Evolutionary conservation across 2,329 filamentous ascomycete species (phyloP), one percentile per base, ranked within the genome.

Genomic region (Paradendryphiella salina): DNA sequence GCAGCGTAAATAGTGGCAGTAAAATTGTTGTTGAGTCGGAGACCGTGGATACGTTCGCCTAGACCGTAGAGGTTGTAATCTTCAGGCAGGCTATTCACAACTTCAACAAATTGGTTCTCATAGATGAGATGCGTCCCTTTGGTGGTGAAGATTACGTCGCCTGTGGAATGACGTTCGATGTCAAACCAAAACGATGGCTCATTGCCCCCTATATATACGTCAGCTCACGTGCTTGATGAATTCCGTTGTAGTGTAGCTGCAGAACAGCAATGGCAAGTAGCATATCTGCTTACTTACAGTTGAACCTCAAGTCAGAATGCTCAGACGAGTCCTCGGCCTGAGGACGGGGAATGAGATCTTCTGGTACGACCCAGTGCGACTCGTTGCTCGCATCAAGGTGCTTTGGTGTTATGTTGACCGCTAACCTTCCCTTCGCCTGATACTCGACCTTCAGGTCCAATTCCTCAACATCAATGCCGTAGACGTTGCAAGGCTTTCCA

Each of bases 91-190:
- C 78, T 67, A 14, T 85, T 86, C 4, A 79, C 79, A 58, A 92
- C 86, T 61, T 91, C 88, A 34, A 91, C 82, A 69, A 90, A 92
- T 62, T 92, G 88, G 59, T 91, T 81, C 64, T 90, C 87, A 62
- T 84, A 92, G 0, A 92, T 82, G 11, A 92, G 72, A 9, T 82
- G 80, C 2, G 77, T 82, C 4, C 84, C 85, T 14, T 77, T 73
- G 0, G 87, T 90, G 9, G 82, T 81, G 66, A 90, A 91, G 0
- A 92, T 73, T 0, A 84, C 78, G 64, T 91, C 87, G 0, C 82
- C 84, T 70, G 67, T 85, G 43, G 73, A 87, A 71, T 71, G 79
- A 52, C 75, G 85, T 54, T 74, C 82, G 59, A 81, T 79, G 68
- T 72, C 80, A 70, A 78, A 84, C 52, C 72, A 78, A 67, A 86